Percentiles rank a stretch among this genome's conserved stretches.
phyloP scores from a whole-genome alignment of 768 basidiomycete genomes.

The Mycena floridula region DNA sequence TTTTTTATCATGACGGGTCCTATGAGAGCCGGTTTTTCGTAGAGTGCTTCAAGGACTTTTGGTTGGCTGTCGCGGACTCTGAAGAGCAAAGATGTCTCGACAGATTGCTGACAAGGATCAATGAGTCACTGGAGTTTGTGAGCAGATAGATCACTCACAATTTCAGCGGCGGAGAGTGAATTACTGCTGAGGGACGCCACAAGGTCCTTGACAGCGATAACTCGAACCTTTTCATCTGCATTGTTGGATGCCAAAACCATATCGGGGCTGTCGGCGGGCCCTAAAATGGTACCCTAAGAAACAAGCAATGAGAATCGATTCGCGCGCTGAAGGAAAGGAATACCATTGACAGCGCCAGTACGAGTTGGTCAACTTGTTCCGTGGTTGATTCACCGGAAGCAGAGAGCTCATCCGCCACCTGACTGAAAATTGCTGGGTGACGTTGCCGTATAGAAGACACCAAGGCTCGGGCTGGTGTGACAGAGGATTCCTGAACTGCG shows the following conservation, averaged over 20 bases:
- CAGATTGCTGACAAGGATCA: too few relatives aligned
- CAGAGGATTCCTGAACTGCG: too few relatives aligned
- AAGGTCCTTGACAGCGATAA: constrained; percentile 53
- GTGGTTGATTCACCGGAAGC: constrained; percentile 28
- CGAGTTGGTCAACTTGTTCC: constrained; percentile 44
- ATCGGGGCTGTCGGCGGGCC: neutral
- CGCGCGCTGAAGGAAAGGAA: neutral
- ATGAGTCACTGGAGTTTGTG: too few relatives aligned
- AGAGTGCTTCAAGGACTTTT: constrained; percentile 62
- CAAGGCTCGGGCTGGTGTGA: constrained; percentile 23
- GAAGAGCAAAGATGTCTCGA: constrained; percentile 58
- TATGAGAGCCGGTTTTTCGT: constrained; percentile 42
- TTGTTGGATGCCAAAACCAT: constrained; percentile 44
- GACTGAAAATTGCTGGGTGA: constrained; percentile 44
- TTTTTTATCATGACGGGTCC: constrained; percentile 9
- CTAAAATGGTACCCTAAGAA: neutral
- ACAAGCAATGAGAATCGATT: neutral
- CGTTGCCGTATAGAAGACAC: constrained; percentile 63
- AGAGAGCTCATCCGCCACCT: constrained; percentile 30
- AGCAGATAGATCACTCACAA: too few relatives aligned
- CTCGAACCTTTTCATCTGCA: constrained; percentile 56
- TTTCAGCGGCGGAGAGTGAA: too few relatives aligned
- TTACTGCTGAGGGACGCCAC: too few relatives aligned
- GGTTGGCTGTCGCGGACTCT: constrained; percentile 62
- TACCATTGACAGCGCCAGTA: constrained; percentile 43